Conservation (phyloP, 163 green algal species). For the Prototheca cutis region DNA sequence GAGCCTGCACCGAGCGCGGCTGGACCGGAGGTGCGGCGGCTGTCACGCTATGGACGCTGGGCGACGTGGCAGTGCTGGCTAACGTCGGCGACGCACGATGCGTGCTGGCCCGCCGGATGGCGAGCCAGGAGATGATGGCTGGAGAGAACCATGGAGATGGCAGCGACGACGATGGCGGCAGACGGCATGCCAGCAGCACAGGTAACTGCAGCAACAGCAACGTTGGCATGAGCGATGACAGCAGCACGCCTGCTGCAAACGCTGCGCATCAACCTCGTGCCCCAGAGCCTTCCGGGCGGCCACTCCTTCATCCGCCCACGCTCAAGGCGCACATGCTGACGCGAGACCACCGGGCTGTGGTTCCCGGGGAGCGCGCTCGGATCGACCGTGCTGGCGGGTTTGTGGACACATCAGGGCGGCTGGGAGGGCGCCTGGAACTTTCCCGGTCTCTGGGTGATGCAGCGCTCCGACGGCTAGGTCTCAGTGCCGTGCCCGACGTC, state of each 20-base stretch:
- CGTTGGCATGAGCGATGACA: too few species aligned
- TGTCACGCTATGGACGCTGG: slow-evolving; percentile 52
- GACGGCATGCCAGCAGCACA: too few species aligned
- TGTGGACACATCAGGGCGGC: slow-evolving; percentile 36
- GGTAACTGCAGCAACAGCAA: too few species aligned
- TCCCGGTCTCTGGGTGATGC: slow-evolving; percentile 51
- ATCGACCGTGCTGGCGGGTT: slow-evolving; percentile 54
- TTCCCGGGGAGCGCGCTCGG: slow-evolving; percentile 38
- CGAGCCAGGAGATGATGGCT: too few species aligned
- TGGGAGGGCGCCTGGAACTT: slow-evolving; percentile 49
- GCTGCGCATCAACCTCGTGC: too few species aligned
- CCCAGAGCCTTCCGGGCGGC: too few species aligned
- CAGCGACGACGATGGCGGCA: too few species aligned
- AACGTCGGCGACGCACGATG: slow-evolving; percentile 58
- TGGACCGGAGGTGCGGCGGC: slow-evolving; percentile 51
- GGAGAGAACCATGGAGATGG: too few species aligned
- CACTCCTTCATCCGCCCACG: background rate
- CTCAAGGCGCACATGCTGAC: slow-evolving; percentile 43
- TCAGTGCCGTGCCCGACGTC: slow-evolving; percentile 26
- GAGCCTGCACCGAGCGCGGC: slow-evolving; percentile 20
- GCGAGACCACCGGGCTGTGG: slow-evolving; percentile 50
- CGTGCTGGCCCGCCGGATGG: slow-evolving; percentile 33
- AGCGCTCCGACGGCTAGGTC: slow-evolving; percentile 44
- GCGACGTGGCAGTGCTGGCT: slow-evolving; percentile 40
- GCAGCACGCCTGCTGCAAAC: too few species aligned